These are phyloP conservation scores for Apiospora saccharicola DNA, from an alignment of 2,329 filamentous ascomycete genomes.

Conservation along the genomic window DNA sequence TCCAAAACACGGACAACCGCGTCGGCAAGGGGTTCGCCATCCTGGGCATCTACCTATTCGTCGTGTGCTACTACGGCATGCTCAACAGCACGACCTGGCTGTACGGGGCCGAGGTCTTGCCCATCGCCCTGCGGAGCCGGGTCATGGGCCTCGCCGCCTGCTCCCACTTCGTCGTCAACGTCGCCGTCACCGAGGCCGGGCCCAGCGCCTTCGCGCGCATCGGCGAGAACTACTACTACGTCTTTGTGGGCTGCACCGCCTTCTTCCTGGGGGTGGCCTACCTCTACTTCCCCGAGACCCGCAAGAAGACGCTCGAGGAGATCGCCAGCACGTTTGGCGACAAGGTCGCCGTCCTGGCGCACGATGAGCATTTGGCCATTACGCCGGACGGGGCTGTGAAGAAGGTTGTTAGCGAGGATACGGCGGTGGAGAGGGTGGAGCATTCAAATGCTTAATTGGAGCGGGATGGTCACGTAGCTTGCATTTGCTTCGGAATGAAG, in stretches of 20 bases:
- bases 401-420: background rate
- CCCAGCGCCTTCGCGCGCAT: slow-evolving; percentile 65
- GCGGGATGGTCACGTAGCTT: background rate
- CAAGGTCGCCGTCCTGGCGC: background rate
- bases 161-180: slow-evolving; percentile 63
- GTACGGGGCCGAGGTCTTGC: slow-evolving; percentile 63
- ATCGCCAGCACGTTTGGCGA: slow-evolving; percentile 38
- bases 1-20: slow-evolving; percentile 61
- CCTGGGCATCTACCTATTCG: slow-evolving; percentile 64
- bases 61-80: slow-evolving; percentile 61
- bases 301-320: slow-evolving; percentile 38
- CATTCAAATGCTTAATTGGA: background rate
- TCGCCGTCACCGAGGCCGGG: slow-evolving; percentile 60
- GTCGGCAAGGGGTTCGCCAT: slow-evolving; percentile 67
- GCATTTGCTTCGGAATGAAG: no score
- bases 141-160: slow-evolving; percentile 63
- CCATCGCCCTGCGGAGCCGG: slow-evolving; percentile 59
- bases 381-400: background rate
- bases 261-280: slow-evolving; percentile 61
- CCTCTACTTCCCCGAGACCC: slow-evolving; percentile 59
- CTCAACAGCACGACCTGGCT: slow-evolving; percentile 63
- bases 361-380: background rate
- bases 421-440: background rate
- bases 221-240: slow-evolving; percentile 67
- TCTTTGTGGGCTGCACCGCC: slow-evolving; percentile 60